Evolutionary conservation across 2,329 filamentous ascomycete species (phyloP), one percentile per base, ranked within the genome.

Genomic region (Epichloe festucae): DNA sequence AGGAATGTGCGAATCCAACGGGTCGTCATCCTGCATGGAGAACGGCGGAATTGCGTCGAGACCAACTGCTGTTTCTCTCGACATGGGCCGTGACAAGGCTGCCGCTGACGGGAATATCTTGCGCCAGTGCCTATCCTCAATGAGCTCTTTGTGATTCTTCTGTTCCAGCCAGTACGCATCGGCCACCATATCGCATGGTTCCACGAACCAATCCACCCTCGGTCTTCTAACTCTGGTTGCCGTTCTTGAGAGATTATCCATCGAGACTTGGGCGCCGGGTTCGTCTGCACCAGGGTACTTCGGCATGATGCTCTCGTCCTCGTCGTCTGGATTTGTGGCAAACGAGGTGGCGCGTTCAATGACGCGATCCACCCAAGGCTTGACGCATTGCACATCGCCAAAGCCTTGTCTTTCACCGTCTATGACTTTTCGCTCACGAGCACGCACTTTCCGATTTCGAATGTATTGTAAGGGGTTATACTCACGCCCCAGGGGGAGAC

Each of bases 391-490:
- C 1, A 87, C 72, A 64, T 96, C 83, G 40, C 79, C 75, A 71
- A 94, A 97, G 1, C 87, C 87, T 58, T 87, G 83, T 1, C 76
- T 74, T 55, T 88, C 82, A 15, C 86, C 82, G 60, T 93, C 81
- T 36, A 95, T 83, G 0, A 77, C 69, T 57, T 79, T 83, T 41
- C 87, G 79, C 67, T 94, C 87, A 15, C 90, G 79, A 27, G 85
- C 84, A 55, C 93, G 78, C 12, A 93, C 79, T 63, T 90, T 91
- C 46, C 91, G 79, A 63, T 98, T 97, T 19, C 93, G 84, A 51
- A 97, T 86, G 59, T 89, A 89, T 66, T 97, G 93, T 23, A 98
- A 70, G 4, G 91, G 93, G 63, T 98, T 95, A 64, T 97, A 97
- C 2, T 74, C 70, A 49, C 90, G 82, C 4, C 86, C 85, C 7